Base-by-base conservation (phyloP, 202 grass and related monocot genomes). In the Saccharum hybrid region DNA sequence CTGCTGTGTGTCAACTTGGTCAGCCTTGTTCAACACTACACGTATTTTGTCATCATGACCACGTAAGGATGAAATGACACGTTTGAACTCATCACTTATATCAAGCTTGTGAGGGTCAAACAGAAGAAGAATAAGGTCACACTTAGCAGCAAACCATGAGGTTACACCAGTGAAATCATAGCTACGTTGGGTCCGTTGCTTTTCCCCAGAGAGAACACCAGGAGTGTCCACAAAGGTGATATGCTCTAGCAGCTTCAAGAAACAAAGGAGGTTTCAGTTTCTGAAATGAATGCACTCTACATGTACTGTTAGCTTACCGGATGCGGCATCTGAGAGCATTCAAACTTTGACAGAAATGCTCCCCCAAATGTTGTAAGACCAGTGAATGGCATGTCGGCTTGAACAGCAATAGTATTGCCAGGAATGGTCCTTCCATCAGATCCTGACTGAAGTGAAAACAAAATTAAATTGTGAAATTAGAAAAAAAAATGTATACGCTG, bases 91-190 rank as follows among this genome's bases (percentile, higher is more conserved):
- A 80, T 94, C 95, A 79, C 95, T 98, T 11, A 98, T 91, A 51
- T 94, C 95, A 67, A 98, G 95, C 82, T 98, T 98, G 45, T 98
- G 88, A 28, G 95, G 92, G 81, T 97, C 94, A 91, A 94, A 97
- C 59, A 97, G 70, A 60, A 97, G 92, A 88, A 97, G 90, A 68
- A 98, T 94, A 81, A 98, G 86, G 33, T 98, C 95, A 6, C 92
- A 93, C 78, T 98, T 98, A 11, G 92, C 83, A 42, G 95, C 92
- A 88, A 98, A 98, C 95, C 92, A 98, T 81, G 95, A 93, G 19
- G 92, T 98, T 37, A 94, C 87, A 76, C 95, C 95, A 63, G 84
- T 98, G 75, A 90, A 96, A 83, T 90, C 90, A 70, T 98, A 98
- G 81, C 95, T 95, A 6, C 92, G 92, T 72, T 98, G 95, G 18